Conservation (phyloP, 2,329 filamentous ascomycete genomes). For the Penicillium griseofulvum region DNA sequence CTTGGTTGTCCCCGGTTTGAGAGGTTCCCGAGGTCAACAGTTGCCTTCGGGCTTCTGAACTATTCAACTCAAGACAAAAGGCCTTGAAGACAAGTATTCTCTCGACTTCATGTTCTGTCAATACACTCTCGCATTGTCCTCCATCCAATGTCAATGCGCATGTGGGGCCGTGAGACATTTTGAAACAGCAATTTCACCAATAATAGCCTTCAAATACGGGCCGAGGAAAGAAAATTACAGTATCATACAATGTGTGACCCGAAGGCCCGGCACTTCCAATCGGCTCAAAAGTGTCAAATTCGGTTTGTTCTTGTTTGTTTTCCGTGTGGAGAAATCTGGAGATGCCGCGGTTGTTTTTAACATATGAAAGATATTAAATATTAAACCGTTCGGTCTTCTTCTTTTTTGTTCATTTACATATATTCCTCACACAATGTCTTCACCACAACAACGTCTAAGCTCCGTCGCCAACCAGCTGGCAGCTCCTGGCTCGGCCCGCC, state of each 20-base stretch:
- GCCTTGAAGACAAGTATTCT: background rate
- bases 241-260: conserved; percentile 25
- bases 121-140: background rate
- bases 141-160: background rate
- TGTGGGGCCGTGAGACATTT: background rate
- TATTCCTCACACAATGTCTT: conserved; percentile 33
- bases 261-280: conserved; percentile 25
- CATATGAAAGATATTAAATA: conserved; percentile 4
- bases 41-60: background rate
- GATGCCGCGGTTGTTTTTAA: conserved; percentile 25
- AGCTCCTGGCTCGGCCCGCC: conserved; percentile 29
- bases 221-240: conserved; percentile 28
- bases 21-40: background rate
- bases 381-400: conserved; percentile 6
- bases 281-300: conserved; percentile 15
- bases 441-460: conserved; percentile 39
- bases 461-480: conserved; percentile 44
- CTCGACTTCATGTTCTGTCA: background rate
- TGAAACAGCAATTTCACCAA: background rate
- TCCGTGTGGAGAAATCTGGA: background rate
- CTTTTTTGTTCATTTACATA: background rate
- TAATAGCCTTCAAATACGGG: background rate
- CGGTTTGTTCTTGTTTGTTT: too few species aligned
- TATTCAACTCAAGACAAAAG: background rate
- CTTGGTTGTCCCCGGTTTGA: background rate